Conservation (phyloP, 352 stramenopile species). For the Blastocystis sp. region DNA sequence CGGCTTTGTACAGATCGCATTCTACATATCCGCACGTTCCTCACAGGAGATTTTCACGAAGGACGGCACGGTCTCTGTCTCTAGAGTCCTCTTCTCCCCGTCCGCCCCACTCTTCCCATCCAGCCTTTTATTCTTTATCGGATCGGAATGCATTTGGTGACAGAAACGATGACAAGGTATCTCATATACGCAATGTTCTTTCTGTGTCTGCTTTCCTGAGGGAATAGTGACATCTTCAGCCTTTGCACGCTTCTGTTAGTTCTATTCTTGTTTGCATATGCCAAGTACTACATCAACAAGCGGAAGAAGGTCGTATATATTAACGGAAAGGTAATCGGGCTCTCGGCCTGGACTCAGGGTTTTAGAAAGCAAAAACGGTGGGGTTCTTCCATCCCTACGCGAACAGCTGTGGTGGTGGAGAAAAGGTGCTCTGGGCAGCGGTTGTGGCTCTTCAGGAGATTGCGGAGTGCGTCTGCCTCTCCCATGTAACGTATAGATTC, state of each 20-base stretch:
- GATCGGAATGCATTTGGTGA: background rate
- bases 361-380: slow-evolving; percentile 76
- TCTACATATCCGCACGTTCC: background rate
- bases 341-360: background rate
- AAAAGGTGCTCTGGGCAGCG: slow-evolving; percentile 96
- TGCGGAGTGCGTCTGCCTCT: slow-evolving; percentile 12
- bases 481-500: slow-evolving; percentile 76
- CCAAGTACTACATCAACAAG: slow-evolving; percentile 12
- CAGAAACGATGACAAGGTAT: background rate
- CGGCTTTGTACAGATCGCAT: slow-evolving; percentile 17
- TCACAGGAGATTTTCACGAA: background rate
- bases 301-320: slow-evolving; percentile 13
- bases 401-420: slow-evolving; percentile 91
- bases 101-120: too few species aligned
- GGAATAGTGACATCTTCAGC: background rate
- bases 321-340: slow-evolving; percentile 43
- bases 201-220: background rate
- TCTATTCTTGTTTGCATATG: background rate
- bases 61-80: background rate
- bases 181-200: background rate
- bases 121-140: background rate
- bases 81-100: background rate
- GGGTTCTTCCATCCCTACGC: slow-evolving; percentile 93
- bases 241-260: background rate
- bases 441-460: slow-evolving; percentile 85